A percentile compares a stretch with the other conserved stretches of the same genome.
Evolutionary conservation across 345 rosid species (phyloP).

Genomic region (Anastatica hierochuntica): DNA sequence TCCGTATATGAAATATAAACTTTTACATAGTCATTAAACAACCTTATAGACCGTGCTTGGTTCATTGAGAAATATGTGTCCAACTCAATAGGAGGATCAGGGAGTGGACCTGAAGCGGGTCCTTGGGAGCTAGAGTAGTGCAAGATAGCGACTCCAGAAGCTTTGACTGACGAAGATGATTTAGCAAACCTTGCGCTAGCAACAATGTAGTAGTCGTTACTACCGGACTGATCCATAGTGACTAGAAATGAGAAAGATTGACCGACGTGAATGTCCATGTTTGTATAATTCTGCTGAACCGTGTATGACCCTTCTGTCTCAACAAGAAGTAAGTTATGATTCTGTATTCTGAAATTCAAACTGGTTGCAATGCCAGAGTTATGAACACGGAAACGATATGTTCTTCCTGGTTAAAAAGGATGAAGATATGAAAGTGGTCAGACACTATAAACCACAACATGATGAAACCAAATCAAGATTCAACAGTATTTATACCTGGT

Average conservation of each 20-base stretch:
- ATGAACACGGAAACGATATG: conserved; percentile 80
- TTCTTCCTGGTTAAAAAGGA: conserved; percentile 46
- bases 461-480: no score
- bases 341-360: conserved; percentile 86
- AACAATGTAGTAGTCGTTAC: conserved; percentile 71
- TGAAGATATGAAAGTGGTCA: no score
- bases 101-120: conserved; percentile 82
- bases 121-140: conserved; percentile 79
- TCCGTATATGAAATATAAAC: conserved; percentile 15
- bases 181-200: conserved; percentile 67
- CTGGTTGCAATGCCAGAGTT: conserved; percentile 78
- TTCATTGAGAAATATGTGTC: conserved; percentile 83
- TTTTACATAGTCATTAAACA: conserved; percentile 25
- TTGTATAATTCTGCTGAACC: conserved; percentile 63
- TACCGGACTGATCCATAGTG: conserved; percentile 81
- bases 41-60: conserved; percentile 99
- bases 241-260: conserved; percentile 90
- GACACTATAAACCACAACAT: no score
- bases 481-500: no score
- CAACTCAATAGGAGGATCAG: conserved; percentile 60
- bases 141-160: conserved; percentile 65
- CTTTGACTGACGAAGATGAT: conserved; percentile 41
- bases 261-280: conserved; percentile 93
- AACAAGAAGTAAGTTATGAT: conserved; percentile 74
- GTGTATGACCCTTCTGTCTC: conserved; percentile 97